Conservation (phyloP, 2,329 filamentous ascomycete species). For the Gnomoniopsis smithogilvyi region DNA sequence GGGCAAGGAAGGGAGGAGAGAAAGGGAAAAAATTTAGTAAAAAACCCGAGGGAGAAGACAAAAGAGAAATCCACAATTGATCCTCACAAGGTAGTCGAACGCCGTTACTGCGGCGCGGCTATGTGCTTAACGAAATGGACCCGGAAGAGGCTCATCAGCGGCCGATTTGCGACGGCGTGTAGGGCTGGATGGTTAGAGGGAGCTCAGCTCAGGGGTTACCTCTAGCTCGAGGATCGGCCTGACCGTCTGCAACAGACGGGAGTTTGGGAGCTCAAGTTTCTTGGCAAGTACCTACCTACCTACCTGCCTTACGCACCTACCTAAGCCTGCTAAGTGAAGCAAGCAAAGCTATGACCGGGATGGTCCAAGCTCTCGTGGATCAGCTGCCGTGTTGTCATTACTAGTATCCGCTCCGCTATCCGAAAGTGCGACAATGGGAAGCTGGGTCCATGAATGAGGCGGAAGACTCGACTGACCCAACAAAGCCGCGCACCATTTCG, state of each 20-base stretch:
- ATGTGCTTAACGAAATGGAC: too few species aligned
- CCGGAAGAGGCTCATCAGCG: too few species aligned
- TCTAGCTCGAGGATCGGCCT: constrained; percentile 6
- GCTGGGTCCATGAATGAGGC: not conserved
- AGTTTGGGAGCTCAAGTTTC: not conserved
- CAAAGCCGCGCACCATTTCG: not conserved
- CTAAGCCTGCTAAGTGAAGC: constrained; percentile 1
- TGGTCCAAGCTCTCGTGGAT: not conserved
- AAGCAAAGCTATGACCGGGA: not conserved
- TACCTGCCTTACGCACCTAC: too few species aligned
- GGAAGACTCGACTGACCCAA: not conserved
- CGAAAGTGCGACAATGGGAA: not conserved
- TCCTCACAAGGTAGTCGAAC: too few species aligned
- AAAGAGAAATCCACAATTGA: too few species aligned
- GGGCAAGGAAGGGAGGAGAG: too few species aligned
- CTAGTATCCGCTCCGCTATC: not conserved
- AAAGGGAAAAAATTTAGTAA: too few species aligned
- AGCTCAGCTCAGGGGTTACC: constrained; percentile 17
- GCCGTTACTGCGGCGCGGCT: too few species aligned
- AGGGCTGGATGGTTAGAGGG: not conserved
- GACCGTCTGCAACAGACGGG: constrained; percentile 13
- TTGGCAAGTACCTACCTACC: too few species aligned
- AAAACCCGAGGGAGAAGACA: too few species aligned
- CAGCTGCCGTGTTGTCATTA: not conserved
- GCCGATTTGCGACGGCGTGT: not conserved